These are phyloP conservation scores for Exophiala aquamarina DNA, from an alignment of 2,329 filamentous ascomycete genomes.

Conservation along the genomic window DNA sequence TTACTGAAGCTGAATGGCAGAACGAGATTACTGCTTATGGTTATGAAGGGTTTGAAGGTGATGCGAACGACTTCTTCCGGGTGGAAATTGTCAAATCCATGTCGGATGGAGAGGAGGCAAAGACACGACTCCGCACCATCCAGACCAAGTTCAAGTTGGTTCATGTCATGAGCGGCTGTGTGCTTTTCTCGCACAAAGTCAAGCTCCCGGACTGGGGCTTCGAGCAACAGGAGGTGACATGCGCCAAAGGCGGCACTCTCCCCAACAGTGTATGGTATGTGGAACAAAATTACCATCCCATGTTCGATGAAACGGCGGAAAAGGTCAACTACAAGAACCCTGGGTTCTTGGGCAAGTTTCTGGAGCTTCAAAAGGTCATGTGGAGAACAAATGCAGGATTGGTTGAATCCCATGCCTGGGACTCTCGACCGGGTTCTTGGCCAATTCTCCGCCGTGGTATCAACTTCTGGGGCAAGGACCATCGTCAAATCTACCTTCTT, in stretches of 20 bases:
- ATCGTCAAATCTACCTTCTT: constrained; percentile 94
- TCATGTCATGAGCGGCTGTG: constrained; percentile 95
- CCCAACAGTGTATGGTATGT: constrained; percentile 98
- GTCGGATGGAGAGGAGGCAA: constrained; percentile 75
- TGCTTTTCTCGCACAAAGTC: constrained; percentile 96
- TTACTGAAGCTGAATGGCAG: constrained; percentile 90
- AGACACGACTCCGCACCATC: constrained; percentile 85
- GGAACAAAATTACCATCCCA: constrained; percentile 83
- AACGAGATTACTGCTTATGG: constrained; percentile 96
- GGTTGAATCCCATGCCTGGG: constrained; percentile 96
- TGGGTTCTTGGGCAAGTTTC: constrained; percentile 96
- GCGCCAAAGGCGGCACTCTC: constrained; percentile 82
- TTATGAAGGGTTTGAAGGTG: constrained; percentile 93
- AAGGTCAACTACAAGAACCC: constrained; percentile 95
- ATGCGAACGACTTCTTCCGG: constrained; percentile 94
- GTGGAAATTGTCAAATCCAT: constrained; percentile 91
- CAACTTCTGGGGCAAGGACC: constrained; percentile 97
- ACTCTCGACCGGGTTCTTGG: constrained; percentile 92
- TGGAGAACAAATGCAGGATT: constrained; percentile 97
- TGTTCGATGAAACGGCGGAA: constrained; percentile 72
- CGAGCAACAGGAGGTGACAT: constrained; percentile 99
- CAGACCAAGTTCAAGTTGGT: constrained; percentile 95
- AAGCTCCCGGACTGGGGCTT: constrained; percentile 98
- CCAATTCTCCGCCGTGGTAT: constrained; percentile 89
- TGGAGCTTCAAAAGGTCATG: constrained; percentile 97